Evolutionary conservation across 73 alveolate genomes (phyloP).

Genomic region (Paramecium sexaurelia): DNA sequence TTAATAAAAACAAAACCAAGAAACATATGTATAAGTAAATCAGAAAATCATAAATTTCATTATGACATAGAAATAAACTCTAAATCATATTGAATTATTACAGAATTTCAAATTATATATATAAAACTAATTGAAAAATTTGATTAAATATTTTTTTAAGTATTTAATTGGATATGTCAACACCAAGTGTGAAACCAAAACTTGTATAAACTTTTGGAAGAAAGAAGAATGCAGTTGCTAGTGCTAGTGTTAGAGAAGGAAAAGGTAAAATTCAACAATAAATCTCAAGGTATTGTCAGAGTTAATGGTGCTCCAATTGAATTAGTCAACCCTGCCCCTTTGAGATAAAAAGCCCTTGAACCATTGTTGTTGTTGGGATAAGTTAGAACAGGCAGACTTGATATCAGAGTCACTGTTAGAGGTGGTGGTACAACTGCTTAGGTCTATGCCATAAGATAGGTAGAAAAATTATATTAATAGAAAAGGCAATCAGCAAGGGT

Average conservation of each 20-base stretch:
- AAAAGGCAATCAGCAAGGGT: slow-evolving; percentile 96
- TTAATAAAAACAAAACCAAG: background rate
- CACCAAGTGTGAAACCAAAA: slow-evolving; percentile 56
- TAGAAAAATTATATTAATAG: background rate
- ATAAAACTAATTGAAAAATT: background rate
- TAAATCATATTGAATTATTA: background rate
- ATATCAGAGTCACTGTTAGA: slow-evolving; percentile 94
- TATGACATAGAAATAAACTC: background rate
- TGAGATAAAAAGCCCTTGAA: slow-evolving; percentile 94
- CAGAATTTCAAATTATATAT: background rate
- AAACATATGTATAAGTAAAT: background rate
- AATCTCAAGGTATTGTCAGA: slow-evolving; percentile 73
- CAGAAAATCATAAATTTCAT: background rate
- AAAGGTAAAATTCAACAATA: slow-evolving; percentile 61
- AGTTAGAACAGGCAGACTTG: slow-evolving; percentile 82
- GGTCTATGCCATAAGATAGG: slow-evolving; percentile 96
- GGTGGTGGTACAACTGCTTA: slow-evolving; percentile 97
- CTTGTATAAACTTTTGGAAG: slow-evolving; percentile 94
- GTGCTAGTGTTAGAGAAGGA: slow-evolving; percentile 90
- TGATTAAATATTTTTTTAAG: background rate
- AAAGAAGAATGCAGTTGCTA: slow-evolving; percentile 96
- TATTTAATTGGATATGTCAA: slow-evolving; percentile 60
- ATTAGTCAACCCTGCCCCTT: slow-evolving; percentile 93
- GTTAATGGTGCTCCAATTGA: slow-evolving; percentile 96
- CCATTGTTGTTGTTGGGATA: slow-evolving; percentile 95